A percentile compares a stretch with the other conserved stretches of the same genome.
Conservation (phyloP, 129 eudicot genomes). For the Arctium lappa region DNA sequence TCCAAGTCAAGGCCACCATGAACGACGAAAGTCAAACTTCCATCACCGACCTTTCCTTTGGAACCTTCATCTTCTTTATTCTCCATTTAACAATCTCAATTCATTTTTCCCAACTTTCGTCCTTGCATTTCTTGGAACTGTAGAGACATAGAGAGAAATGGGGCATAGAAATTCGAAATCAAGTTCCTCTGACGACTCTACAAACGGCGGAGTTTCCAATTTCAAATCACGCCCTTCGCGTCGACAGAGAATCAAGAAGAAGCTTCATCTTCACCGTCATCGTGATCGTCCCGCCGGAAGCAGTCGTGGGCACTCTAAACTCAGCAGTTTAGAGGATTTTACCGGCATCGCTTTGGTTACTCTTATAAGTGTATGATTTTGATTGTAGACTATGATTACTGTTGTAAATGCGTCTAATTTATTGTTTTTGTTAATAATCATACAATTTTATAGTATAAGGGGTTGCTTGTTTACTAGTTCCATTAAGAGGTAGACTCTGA, state of each 20-base stretch:
- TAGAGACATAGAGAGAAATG: slow-evolving; percentile 31
- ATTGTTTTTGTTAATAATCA: neutral
- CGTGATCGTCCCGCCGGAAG: slow-evolving; percentile 6
- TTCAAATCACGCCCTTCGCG: slow-evolving; percentile 30
- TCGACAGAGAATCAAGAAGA: slow-evolving; percentile 36
- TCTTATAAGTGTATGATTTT: slow-evolving; percentile 43
- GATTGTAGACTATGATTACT: neutral
- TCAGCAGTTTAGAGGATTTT: slow-evolving; percentile 58
- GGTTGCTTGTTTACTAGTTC: too few relatives aligned
- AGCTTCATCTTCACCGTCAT: slow-evolving; percentile 46
- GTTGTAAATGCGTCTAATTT: neutral
- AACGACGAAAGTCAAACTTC: slow-evolving; percentile 8
- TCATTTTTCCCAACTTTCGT: neutral
- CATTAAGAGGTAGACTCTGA: too few relatives aligned
- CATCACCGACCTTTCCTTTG: slow-evolving; percentile 13
- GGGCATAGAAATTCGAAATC: slow-evolving; percentile 64
- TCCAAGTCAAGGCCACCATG: slow-evolving; percentile 5
- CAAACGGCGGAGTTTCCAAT: slow-evolving; percentile 25
- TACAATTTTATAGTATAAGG: neutral
- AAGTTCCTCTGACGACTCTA: slow-evolving; percentile 38
- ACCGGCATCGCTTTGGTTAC: slow-evolving; percentile 82
- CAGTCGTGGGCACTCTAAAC: slow-evolving; percentile 33
- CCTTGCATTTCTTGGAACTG: neutral
- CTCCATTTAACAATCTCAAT: neutral
- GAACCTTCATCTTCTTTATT: neutral